phyloP scores from a whole-genome alignment of 176 grass and related monocot genomes.

The Oryza longistaminata region DNA sequence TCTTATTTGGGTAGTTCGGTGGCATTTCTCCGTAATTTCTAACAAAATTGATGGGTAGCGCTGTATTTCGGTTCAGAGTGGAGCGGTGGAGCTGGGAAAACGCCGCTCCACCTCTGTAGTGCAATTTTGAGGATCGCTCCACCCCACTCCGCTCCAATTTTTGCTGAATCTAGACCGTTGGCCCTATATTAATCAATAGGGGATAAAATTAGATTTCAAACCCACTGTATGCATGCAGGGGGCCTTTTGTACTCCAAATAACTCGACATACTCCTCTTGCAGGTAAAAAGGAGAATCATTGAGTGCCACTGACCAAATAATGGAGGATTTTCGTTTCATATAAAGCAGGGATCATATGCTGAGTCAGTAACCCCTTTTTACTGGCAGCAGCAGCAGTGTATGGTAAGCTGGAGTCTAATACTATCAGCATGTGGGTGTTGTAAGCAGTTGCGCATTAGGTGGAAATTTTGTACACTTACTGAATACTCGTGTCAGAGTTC shows the following conservation, averaged over 20 bases:
- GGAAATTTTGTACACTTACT: conserved; percentile 25
- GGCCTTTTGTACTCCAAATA: not conserved
- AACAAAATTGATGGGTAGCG: too few species aligned
- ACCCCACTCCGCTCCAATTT: too few species aligned
- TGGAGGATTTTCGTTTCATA: conserved; percentile 39
- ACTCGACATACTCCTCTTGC: conserved; percentile 22
- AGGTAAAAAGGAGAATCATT: conserved; percentile 14
- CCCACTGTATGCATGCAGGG: not conserved
- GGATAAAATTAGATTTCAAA: not conserved
- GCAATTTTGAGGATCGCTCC: too few species aligned
- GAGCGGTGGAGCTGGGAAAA: too few species aligned
- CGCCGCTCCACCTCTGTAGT: too few species aligned
- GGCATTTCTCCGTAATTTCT: too few species aligned
- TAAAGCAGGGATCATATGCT: conserved; percentile 11
- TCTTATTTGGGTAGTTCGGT: too few species aligned
- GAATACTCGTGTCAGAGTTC: conserved; percentile 9
- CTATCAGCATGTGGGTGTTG: conserved; percentile 22
- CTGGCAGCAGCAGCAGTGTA: not conserved
- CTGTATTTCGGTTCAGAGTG: too few species aligned
- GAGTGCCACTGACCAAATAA: conserved; percentile 30
- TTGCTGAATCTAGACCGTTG: too few species aligned
- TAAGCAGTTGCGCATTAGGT: conserved; percentile 12
- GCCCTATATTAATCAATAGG: not conserved
- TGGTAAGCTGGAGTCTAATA: conserved; percentile 18
- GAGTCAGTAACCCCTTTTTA: conserved; percentile 7